phyloP scores from a whole-genome alignment of 495 filamentous ascomycete genomes.

The Thozetella sp. region DNA sequence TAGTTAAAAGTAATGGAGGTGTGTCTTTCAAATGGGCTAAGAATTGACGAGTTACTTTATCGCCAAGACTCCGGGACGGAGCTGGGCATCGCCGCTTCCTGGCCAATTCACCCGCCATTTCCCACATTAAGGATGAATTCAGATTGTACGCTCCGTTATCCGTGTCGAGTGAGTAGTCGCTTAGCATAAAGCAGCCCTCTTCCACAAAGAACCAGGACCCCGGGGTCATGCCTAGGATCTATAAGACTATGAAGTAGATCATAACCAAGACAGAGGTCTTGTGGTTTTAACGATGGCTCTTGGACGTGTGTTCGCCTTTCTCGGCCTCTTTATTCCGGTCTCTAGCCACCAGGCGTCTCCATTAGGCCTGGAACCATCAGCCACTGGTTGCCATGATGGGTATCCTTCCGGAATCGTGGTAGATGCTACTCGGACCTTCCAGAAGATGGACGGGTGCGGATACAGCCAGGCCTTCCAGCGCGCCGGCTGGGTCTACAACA shows the following conservation, averaged over 20 bases:
- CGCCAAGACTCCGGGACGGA: no score
- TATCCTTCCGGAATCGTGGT: not conserved
- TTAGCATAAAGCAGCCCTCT: not conserved
- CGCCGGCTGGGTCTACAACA: constrained; percentile 37
- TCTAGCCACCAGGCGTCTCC: not conserved
- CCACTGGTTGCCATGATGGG: not conserved
- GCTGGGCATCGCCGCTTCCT: no score
- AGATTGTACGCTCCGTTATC: not conserved
- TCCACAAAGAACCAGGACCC: no score
- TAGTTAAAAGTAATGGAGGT: no score
- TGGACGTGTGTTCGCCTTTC: not conserved
- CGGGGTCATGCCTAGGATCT: no score
- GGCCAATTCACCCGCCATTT: constrained; percentile 2
- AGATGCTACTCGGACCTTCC: constrained; percentile 18
- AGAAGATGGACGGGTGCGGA: constrained; percentile 50
- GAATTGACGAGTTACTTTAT: no score
- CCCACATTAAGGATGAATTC: not conserved
- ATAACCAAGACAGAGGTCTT: not conserved
- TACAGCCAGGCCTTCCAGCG: constrained; percentile 54
- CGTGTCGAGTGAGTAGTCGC: not conserved
- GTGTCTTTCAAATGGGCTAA: no score
- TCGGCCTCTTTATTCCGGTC: not conserved
- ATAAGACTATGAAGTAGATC: no score
- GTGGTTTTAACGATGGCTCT: not conserved
- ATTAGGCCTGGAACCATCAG: not conserved